phyloP scores from a whole-genome alignment of 179 eudicot species.

The Drosera spatulata region DNA sequence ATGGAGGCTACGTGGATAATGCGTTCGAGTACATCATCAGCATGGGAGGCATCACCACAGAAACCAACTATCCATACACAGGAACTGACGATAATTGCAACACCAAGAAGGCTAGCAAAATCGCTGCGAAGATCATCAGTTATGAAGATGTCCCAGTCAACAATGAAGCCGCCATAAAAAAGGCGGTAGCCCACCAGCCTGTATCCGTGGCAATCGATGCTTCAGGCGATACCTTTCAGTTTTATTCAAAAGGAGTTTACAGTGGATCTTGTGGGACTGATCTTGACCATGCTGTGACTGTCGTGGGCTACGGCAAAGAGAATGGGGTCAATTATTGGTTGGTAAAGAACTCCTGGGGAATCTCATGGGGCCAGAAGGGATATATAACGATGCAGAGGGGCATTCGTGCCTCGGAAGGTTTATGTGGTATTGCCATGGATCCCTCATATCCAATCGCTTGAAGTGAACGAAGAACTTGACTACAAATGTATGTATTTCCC shows the following conservation, averaged over 20 bases:
- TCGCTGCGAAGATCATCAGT: slow-evolving; percentile 22
- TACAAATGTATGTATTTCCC: too few relatives aligned
- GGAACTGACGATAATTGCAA: slow-evolving; percentile 15
- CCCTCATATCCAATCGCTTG: slow-evolving; percentile 24
- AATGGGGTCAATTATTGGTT: slow-evolving; percentile 27
- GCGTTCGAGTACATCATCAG: slow-evolving; percentile 31
- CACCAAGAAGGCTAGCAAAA: slow-evolving; percentile 10
- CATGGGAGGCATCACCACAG: slow-evolving; percentile 29
- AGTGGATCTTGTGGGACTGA: slow-evolving; percentile 17
- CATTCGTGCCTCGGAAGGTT: slow-evolving; percentile 18
- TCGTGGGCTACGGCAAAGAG: slow-evolving; percentile 18
- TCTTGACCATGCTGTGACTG: slow-evolving; percentile 27
- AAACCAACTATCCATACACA: slow-evolving; percentile 35
- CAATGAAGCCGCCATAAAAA: slow-evolving; percentile 22
- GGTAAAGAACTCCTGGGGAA: slow-evolving; percentile 26
- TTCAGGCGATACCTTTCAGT: slow-evolving; percentile 14
- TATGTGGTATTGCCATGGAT: slow-evolving; percentile 26
- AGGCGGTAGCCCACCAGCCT: slow-evolving; percentile 29
- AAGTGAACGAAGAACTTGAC: neutral
- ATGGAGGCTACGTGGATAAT: slow-evolving; percentile 28
- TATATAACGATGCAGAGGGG: slow-evolving; percentile 24
- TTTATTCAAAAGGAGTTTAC: slow-evolving; percentile 25
- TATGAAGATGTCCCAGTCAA: slow-evolving; percentile 28
- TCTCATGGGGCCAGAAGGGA: slow-evolving; percentile 22
- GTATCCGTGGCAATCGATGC: slow-evolving; percentile 28